A percentile compares a stretch with the other conserved stretches of the same genome.
Conservation (phyloP, 2,329 filamentous ascomycete species). For the Plenodomus lindquistii region DNA sequence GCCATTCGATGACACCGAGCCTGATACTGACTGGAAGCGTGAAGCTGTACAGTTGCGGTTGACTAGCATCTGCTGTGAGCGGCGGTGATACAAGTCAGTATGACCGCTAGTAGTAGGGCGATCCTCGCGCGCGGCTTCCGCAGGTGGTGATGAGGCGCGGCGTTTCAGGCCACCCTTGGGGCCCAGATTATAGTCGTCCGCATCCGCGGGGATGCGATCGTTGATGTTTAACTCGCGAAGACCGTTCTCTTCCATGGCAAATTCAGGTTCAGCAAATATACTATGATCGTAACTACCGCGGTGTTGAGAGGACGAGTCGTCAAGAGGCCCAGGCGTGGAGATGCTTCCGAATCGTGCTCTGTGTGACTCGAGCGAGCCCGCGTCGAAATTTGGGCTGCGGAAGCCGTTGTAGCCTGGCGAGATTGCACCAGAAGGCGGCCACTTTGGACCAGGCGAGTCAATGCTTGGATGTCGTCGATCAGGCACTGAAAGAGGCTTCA, state of each 20-base stretch:
- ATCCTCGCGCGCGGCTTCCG: constrained; percentile 56
- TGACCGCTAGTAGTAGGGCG: constrained; percentile 48
- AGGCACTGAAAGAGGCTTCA: constrained; percentile 52
- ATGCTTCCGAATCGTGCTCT: constrained; percentile 53
- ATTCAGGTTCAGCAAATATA: constrained; percentile 55
- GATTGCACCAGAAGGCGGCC: constrained; percentile 47
- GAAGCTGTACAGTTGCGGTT: constrained; percentile 59
- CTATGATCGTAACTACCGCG: constrained; percentile 66
- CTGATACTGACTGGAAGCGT: constrained; percentile 60
- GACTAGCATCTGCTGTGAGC: constrained; percentile 59
- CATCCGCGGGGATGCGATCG: constrained; percentile 54
- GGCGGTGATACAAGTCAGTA: constrained; percentile 58
- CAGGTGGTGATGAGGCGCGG: constrained; percentile 66
- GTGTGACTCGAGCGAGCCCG: constrained; percentile 31
- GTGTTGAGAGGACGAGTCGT: constrained; percentile 59
- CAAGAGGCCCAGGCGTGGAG: constrained; percentile 50
- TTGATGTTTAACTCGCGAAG: constrained; percentile 58
- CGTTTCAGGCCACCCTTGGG: constrained; percentile 63
- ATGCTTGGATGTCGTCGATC: constrained; percentile 46
- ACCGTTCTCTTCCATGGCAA: constrained; percentile 58
- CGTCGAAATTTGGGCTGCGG: constrained; percentile 49
- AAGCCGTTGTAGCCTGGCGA: constrained; percentile 50
- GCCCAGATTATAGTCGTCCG: constrained; percentile 48
- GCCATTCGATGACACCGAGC: constrained; percentile 66
- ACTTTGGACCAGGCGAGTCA: constrained; percentile 47